Conservation (phyloP, 768 basidiomycete species). For the Boletus reticulatus region DNA sequence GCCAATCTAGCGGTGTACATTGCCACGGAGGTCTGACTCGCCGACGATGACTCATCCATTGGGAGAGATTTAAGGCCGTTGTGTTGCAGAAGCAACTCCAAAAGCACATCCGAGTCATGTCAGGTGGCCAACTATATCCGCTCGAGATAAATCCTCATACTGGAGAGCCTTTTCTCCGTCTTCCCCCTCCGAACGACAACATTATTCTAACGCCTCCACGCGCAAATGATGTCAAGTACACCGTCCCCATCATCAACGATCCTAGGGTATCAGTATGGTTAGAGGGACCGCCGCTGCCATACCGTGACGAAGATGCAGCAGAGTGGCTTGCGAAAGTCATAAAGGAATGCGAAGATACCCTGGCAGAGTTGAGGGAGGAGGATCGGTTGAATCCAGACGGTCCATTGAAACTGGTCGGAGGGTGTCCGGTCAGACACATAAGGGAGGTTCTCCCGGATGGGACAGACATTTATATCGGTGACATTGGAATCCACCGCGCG, state of each 20-base stretch:
- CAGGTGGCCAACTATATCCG: slow-evolving; percentile 31
- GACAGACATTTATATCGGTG: slow-evolving; percentile 51
- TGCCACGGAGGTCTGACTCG: too few species aligned
- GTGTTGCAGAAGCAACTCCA: background rate
- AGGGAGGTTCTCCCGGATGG: slow-evolving; percentile 58
- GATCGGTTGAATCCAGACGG: slow-evolving; percentile 17
- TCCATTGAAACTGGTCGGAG: slow-evolving; percentile 34
- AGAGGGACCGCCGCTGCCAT: slow-evolving; percentile 52
- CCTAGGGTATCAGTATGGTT: slow-evolving; percentile 44
- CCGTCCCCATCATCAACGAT: slow-evolving; percentile 49
- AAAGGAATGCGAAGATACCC: slow-evolving; percentile 18
- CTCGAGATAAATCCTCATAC: slow-evolving; percentile 41
- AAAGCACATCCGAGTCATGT: slow-evolving; percentile 16
- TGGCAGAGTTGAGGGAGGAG: slow-evolving; percentile 20
- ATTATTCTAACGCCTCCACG: slow-evolving; percentile 64
- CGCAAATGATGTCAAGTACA: slow-evolving; percentile 36
- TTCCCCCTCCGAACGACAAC: slow-evolving; percentile 46
- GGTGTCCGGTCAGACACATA: slow-evolving; percentile 48
- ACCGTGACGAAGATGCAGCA: slow-evolving; percentile 40
- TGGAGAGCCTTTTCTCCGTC: slow-evolving; percentile 54
- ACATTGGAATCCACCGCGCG: slow-evolving; percentile 25
- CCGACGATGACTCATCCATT: background rate
- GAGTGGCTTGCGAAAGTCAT: slow-evolving; percentile 33
- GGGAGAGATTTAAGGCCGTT: background rate
- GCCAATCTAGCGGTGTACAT: background rate